A percentile compares a stretch with the other conserved stretches of the same genome.
Conservation (phyloP, 345 rosid species). For the Cochlearia excelsa region DNA sequence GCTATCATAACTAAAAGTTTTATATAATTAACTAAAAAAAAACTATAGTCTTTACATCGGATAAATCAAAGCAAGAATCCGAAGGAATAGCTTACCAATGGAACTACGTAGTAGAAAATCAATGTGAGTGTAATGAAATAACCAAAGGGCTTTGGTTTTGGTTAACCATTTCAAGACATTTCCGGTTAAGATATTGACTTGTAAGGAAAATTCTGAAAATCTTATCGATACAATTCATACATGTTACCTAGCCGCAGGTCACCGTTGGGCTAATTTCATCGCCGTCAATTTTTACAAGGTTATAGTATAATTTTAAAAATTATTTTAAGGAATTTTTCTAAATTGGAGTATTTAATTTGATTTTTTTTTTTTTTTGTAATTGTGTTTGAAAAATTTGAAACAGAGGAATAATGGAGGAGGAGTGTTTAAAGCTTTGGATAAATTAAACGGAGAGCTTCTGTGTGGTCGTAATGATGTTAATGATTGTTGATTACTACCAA, state of each 20-base stretch:
- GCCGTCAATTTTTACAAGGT: conserved; percentile 61
- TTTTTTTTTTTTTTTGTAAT: too few species aligned
- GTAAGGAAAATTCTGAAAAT: conserved; percentile 41
- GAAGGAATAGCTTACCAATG: conserved; percentile 66
- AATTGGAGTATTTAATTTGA: too few species aligned
- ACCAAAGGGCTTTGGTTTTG: conserved; percentile 45
- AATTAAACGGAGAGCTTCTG: conserved; percentile 49
- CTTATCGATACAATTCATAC: conserved; percentile 40
- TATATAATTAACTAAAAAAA: too few species aligned
- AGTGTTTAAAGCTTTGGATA: conserved; percentile 55
- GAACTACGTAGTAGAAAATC: conserved; percentile 56
- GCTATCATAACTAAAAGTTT: too few species aligned
- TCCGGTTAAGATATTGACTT: conserved; percentile 34
- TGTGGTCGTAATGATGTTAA: conserved; percentile 51
- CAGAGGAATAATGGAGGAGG: conserved; percentile 63
- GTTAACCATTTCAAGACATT: conserved; percentile 47
- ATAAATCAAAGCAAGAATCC: conserved; percentile 39
- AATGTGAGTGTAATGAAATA: conserved; percentile 38
- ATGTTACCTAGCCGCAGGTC: conserved; percentile 44
- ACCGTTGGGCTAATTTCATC: conserved; percentile 56
- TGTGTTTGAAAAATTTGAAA: not conserved
- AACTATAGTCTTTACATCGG: conserved; percentile 47
- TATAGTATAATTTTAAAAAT: not conserved
- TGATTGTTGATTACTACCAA: conserved; percentile 30
- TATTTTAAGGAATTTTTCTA: not conserved